Evolutionary conservation across 768 basidiomycete species (phyloP).

Genomic region (Coprinopsis strossmayeri): DNA sequence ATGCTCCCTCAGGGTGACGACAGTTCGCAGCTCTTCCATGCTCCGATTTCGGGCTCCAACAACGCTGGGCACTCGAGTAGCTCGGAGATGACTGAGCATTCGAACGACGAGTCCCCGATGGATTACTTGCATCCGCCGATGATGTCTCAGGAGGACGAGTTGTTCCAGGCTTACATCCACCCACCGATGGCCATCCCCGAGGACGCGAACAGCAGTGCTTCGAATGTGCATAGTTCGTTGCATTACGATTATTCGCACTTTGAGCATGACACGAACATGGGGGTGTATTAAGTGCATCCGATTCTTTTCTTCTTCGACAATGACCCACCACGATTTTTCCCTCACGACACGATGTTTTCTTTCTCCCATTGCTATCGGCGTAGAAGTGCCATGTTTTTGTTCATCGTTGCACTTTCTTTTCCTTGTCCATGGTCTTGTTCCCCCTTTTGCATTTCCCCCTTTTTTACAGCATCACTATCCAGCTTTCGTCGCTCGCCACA

Average conservation of each 20-base stretch:
- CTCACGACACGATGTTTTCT: not conserved
- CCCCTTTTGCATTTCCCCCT: not conserved
- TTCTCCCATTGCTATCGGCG: not conserved
- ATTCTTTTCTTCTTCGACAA: not conserved
- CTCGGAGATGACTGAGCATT: constrained; percentile 4
- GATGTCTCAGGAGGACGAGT: constrained; percentile 59
- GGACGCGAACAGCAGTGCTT: constrained; percentile 16
- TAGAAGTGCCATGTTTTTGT: too few species aligned
- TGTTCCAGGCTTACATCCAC: constrained; percentile 44
- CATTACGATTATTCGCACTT: constrained; percentile 18
- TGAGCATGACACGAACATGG: constrained; percentile 19
- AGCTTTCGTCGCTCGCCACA: not conserved
- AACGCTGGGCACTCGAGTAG: not conserved
- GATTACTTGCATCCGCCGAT: constrained; percentile 65
- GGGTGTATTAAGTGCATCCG: constrained; percentile 13
- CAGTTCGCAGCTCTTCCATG: constrained; percentile 11
- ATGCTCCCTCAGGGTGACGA: constrained; percentile 51
- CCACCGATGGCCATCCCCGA: constrained; percentile 37
- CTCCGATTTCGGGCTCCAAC: constrained; percentile 42
- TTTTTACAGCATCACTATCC: not conserved
- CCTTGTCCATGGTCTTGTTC: not conserved
- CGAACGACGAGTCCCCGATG: constrained; percentile 55
- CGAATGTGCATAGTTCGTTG: constrained; percentile 18
- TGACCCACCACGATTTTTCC: not conserved
- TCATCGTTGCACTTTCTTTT: not conserved